A percentile compares a stretch with the other conserved stretches of the same genome.
Conservation (phyloP, 1,284 basidiomycete species). For the Termitomyces sp. region DNA sequence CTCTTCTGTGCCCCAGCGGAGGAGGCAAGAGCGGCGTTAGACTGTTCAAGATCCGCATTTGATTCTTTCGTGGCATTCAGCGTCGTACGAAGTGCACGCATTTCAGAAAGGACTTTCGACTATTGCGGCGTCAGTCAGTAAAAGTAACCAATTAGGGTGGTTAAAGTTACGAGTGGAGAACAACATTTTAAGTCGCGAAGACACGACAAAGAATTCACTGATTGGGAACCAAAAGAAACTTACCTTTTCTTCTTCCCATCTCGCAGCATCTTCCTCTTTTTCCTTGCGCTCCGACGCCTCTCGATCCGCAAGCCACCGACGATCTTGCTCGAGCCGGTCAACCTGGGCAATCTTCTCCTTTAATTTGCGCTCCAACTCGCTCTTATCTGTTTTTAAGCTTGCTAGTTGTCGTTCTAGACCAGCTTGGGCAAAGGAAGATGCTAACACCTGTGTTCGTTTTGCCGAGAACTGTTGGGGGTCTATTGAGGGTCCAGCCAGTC, state of each 20-base stretch:
- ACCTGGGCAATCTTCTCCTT: conserved; percentile 52
- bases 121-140: conserved; percentile 14
- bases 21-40: conserved; percentile 40
- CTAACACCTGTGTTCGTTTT: conserved; percentile 48
- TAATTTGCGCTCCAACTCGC: conserved; percentile 59
- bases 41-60: conserved; percentile 50
- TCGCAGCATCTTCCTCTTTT: conserved; percentile 48
- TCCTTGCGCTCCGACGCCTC: conserved; percentile 56
- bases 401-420: conserved; percentile 59
- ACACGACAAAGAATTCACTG: neutral
- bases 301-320: conserved; percentile 54
- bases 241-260: conserved; percentile 48
- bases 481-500: conserved; percentile 4
- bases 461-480: conserved; percentile 15
- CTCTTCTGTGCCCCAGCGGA: conserved; percentile 42
- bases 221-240: neutral
- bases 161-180: neutral
- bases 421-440: conserved; percentile 51
- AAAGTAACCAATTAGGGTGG: neutral
- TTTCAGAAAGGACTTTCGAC: conserved; percentile 37
- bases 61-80: conserved; percentile 48
- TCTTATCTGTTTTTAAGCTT: conserved; percentile 48
- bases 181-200: neutral
- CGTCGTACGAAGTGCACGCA: conserved; percentile 42
- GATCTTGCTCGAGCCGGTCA: conserved; percentile 59